Evolutionary conservation across 257 asterid genomes (phyloP).

Genomic region (Eucommia ulmoides): DNA sequence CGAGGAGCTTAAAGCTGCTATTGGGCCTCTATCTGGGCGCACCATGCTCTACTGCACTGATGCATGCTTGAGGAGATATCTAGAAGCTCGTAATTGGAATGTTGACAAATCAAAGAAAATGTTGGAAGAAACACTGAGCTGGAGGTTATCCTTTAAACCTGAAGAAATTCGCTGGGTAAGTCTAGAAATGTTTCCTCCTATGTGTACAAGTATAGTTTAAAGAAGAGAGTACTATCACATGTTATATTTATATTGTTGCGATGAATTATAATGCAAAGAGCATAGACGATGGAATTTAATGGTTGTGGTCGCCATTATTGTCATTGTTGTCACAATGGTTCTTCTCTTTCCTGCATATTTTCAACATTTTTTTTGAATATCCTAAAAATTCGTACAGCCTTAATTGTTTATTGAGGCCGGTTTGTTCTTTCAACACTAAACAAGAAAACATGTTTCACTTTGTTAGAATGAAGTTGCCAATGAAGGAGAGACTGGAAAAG

Average conservation of each 20-base stretch:
- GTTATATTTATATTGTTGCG: neutral
- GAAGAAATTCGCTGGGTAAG: conserved; percentile 98
- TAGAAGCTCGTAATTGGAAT: conserved; percentile 83
- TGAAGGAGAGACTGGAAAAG: conserved; percentile 92
- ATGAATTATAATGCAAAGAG: too few species aligned
- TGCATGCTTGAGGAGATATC: conserved; percentile 71
- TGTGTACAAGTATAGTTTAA: too few species aligned
- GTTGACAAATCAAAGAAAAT: conserved; percentile 79
- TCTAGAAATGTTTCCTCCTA: too few species aligned
- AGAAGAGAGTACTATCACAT: too few species aligned
- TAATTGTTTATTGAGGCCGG: neutral
- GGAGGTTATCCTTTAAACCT: conserved; percentile 81
- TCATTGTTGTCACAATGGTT: neutral
- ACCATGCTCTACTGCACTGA: conserved; percentile 55
- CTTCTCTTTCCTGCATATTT: neutral
- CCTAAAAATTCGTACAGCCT: too few species aligned
- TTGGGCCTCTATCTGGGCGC: conserved; percentile 66
- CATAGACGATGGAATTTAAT: too few species aligned
- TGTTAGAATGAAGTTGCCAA: conserved; percentile 64
- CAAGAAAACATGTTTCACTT: conserved; percentile 2
- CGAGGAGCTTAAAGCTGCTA: conserved; percentile 58
- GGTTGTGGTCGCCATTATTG: neutral
- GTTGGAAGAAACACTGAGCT: conserved; percentile 81
- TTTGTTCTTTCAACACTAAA: neutral
- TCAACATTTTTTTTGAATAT: neutral